Conservation (phyloP, 768 basidiomycete species). For the Leccinum arenicola region DNA sequence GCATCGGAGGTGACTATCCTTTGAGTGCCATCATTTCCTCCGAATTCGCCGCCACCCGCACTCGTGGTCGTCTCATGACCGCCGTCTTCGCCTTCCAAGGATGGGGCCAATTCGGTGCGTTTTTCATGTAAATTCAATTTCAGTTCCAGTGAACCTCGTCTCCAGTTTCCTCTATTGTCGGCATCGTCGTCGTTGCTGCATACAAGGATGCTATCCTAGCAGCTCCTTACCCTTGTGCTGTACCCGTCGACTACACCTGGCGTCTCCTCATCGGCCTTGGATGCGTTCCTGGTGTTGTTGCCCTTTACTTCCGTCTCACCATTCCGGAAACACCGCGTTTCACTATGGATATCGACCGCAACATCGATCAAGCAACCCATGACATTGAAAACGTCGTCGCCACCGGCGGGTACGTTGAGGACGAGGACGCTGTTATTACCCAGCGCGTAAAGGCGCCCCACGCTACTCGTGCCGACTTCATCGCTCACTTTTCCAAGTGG, state of each 20-base stretch:
- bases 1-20: slow-evolving; percentile 90
- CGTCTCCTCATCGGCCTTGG: slow-evolving; percentile 87
- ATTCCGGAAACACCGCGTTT: slow-evolving; percentile 90
- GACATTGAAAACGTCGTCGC: slow-evolving; percentile 73
- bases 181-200: slow-evolving; percentile 58
- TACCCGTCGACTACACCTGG: slow-evolving; percentile 76
- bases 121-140: background rate
- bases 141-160: background rate
- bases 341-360: slow-evolving; percentile 90
- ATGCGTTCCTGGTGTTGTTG: slow-evolving; percentile 74
- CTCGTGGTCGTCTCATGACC: slow-evolving; percentile 84
- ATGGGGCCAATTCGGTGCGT: slow-evolving; percentile 78
- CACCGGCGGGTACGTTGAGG: slow-evolving; percentile 43
- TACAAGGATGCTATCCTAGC: slow-evolving; percentile 62
- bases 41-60: slow-evolving; percentile 78
- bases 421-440: slow-evolving; percentile 46
- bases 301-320: slow-evolving; percentile 89
- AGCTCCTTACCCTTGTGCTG: slow-evolving; percentile 34
- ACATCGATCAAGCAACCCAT: slow-evolving; percentile 67
- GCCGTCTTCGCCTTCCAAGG: slow-evolving; percentile 86
- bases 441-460: slow-evolving; percentile 68
- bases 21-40: slow-evolving; percentile 83
- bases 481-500: slow-evolving; percentile 64
- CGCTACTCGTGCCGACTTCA: slow-evolving; percentile 68
- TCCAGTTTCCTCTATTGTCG: slow-evolving; percentile 63